Percentiles rank a stretch among this genome's conserved stretches.
These are phyloP conservation scores for Aphanomyces stellatus DNA, from an alignment of 352 stramenopile species.

Conservation along the genomic window DNA sequence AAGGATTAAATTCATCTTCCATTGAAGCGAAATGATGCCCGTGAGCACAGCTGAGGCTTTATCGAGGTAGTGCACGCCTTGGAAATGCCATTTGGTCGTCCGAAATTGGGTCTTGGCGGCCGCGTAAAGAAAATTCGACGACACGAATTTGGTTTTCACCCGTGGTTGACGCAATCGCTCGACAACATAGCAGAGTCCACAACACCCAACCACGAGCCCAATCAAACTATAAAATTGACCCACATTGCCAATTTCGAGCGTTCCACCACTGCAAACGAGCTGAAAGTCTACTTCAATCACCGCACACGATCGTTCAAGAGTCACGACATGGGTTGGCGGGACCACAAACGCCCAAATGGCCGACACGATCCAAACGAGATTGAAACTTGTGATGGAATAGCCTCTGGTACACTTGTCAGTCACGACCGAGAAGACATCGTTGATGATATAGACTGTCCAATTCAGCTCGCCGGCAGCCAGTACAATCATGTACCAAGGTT, in stretches of 20 bases:
- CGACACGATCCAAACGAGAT: conserved; percentile 8
- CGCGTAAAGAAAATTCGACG: not conserved
- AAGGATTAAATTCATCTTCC: not conserved
- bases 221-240: not conserved
- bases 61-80: not conserved
- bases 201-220: not conserved
- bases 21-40: not conserved
- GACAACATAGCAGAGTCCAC: not conserved
- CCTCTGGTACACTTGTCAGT: not conserved
- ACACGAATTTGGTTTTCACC: too few relatives aligned
- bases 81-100: not conserved
- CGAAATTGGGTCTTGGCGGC: conserved; percentile 2
- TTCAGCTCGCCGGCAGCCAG: conserved; percentile 3
- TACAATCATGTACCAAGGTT: not conserved
- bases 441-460: conserved; percentile 18
- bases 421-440: conserved; percentile 9
- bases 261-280: conserved; percentile 3
- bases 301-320: not conserved
- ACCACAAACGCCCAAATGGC: not conserved
- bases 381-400: not conserved
- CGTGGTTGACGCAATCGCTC: not conserved
- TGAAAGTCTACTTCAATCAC: conserved; percentile 4
- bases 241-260: not conserved
- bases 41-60: conserved; percentile 4
- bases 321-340: not conserved